Evolutionary conservation across 495 filamentous ascomycete species (phyloP).

Genomic region (Penicillium pulvis): DNA sequence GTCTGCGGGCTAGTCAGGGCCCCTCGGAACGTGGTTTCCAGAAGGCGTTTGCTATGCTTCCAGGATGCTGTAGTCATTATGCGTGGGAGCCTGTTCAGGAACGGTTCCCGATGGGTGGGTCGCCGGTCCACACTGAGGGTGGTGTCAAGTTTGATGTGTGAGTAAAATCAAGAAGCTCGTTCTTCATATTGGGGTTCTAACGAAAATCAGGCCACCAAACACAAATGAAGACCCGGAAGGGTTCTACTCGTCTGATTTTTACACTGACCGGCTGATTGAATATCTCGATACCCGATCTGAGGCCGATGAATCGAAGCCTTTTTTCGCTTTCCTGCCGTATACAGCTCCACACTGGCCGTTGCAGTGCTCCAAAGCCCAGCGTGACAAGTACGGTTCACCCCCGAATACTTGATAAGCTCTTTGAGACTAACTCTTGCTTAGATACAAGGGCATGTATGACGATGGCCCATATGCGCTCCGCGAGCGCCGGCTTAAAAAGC

Average conservation of each 20-base stretch:
- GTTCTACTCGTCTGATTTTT: slow-evolving; percentile 39
- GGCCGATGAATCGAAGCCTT: slow-evolving; percentile 36
- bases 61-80: slow-evolving; percentile 42
- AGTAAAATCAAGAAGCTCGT: not conserved
- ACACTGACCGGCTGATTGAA: slow-evolving; percentile 35
- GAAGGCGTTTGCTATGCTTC: slow-evolving; percentile 42
- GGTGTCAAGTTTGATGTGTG: slow-evolving; percentile 19
- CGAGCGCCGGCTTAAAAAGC: slow-evolving; percentile 29
- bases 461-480: slow-evolving; percentile 42
- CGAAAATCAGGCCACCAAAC: slow-evolving; percentile 7
- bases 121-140: slow-evolving; percentile 16
- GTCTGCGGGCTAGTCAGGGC: slow-evolving; percentile 39
- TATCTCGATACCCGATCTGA: slow-evolving; percentile 41
- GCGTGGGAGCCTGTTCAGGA: slow-evolving; percentile 22
- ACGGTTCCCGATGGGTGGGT: slow-evolving; percentile 16
- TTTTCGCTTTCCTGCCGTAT: slow-evolving; percentile 44
- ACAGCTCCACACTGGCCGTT: slow-evolving; percentile 46
- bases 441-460: slow-evolving; percentile 43
- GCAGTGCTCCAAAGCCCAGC: slow-evolving; percentile 35
- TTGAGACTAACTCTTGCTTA: not conserved
- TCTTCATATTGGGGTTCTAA: not conserved
- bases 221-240: slow-evolving; percentile 26
- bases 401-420: not conserved
- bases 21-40: slow-evolving; percentile 49
- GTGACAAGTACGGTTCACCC: slow-evolving; percentile 16